Evolutionary conservation across 1,284 basidiomycete species (phyloP), one percentile per base, ranked within the genome.

Genomic region (Golubevia sp.): DNA sequence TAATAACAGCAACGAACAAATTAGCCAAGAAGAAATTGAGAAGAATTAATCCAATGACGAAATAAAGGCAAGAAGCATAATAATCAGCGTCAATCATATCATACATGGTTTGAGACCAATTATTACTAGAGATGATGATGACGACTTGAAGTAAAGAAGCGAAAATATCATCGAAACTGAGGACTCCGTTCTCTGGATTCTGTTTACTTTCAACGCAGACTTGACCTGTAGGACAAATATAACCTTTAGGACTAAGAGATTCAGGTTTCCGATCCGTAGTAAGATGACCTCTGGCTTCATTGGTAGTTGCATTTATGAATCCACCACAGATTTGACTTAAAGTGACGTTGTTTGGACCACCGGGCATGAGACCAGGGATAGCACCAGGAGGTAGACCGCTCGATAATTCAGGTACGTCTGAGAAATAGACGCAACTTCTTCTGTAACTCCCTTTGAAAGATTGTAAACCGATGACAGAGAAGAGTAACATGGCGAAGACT

Each of bases 1-100:
- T 94, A 73, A 98, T 97, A 51, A 98, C 95, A 27, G 95, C 96
- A 64, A 98, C 93, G 82, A 97, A 92, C 64, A 97, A 85, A 82
- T 97, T 96, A 86, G 96, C 91, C 62, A 97, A 70, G 78, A 77
- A 84, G 52, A 84, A 83, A 67, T 79, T 81, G 63, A 79, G 68
- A 55, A 77, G 56, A 62, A 84, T 73, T 55, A 84, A 65, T 27
- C 90, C 91, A 59, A 91, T 85, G 71, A 98, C 91, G 86, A 94
- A 98, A 85, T 94, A 98, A 67, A 94, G 86, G 72, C 89, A 91
- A 0, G 94, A 93, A 5, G 91, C 85, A 78, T 92, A 93, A 84
- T 91, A 96, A 81, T 99, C 96, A 1, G 95, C 88, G 74, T 95
- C 92, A 84, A 97, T 92, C 87, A 93, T 91, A 51, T 86, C 84